Base-by-base conservation (phyloP, 176 grass and related monocot genomes). In the Melocanna baccifera region DNA sequence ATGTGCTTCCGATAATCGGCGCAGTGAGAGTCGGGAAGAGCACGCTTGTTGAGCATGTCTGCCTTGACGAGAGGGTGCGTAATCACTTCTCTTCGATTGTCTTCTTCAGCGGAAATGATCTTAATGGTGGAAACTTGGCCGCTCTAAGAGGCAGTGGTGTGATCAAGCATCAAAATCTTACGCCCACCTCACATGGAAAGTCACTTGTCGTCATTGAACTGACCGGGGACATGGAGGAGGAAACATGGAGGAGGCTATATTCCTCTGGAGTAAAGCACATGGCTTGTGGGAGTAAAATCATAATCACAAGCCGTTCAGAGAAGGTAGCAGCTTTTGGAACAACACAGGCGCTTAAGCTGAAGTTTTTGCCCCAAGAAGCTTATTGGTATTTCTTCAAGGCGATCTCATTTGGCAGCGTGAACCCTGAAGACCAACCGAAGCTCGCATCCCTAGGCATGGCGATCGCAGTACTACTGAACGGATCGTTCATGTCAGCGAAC, bases 311-410 rank as follows among this genome's bases (percentile, higher is more conserved):
- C 47, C 6, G 32, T 6, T 65, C 61, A 43, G 69, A 79, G 8
- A 26, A 66, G 29, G 22, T 56, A 2, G 42, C 45, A 6, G 6
- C 34, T 6, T 39, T 89, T 11, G 69, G 82, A 23, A 84, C 84
- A 22, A 13, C 47, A 15, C 3, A 32, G 7, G 47, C 87, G 12
- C 75, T 92, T 16, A 18, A 55, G 9, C 45, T 84, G 1, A 32
- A 57, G 0, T 5, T 16, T 36, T 52, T 89, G 12, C 62, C 58
- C 1, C 26, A 52, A 42, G 87, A 92, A 57, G 67, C 78, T 37
- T 86, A 79, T 22, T 85, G 81, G 77, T 89, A 84, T 15, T 83
- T 86, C 50, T 92, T 92, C 67, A 80, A 79, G 67, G 20, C 45
- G 0, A 12, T 68, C 2, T 59, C 73, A 19, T 89, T 92, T 22